Base-by-base conservation (phyloP, 2,329 filamentous ascomycete species). In the Fusarium udum region DNA sequence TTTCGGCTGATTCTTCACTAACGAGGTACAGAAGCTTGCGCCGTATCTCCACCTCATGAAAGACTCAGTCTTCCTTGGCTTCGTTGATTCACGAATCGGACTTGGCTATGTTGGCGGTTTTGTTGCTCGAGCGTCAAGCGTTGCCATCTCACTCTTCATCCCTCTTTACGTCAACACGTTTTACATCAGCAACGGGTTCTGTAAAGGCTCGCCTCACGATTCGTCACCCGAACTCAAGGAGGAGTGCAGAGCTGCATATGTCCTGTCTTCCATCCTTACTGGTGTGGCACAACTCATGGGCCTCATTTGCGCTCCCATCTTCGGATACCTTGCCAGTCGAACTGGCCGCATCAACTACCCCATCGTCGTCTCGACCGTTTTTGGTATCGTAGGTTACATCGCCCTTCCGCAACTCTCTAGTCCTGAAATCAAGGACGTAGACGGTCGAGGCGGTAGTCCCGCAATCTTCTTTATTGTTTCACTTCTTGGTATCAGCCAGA, bases 81-180 rank as follows among this genome's bases (percentile, higher is more conserved):
- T 94, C 76, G 90, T 86, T 14, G 93, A 97, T 79, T 87, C 90
- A 15, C 89, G 92, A 75, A 97, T 99, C 70, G 92, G 91, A 24
- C 87, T 98, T 1, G 95, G 93, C 34, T 99, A 98, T 78, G 85
- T 98, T 0, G 96, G 95, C 71, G 96, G 96, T 4, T 98, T 98
- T 78, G 95, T 99, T 6, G 95, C 95, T 15, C 91, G 96, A 63
- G 95, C 96, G 13, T 98, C 95, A 2, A 97, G 95, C 0, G 96
- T 99, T 10, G 95, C 93, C 59, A 97, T 99, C 73, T 97, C 94
- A 2, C 89, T 98, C 11, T 99, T 98, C 83, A 93, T 99, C 61
- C 96, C 96, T 2, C 88, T 99, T 4, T 97, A 93, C 79, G 91
- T 98, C 77, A 98, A 98, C 80, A 92, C 94, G 31, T 97, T 94